Evolutionary conservation across 345 rosid genomes (phyloP).

Genomic region (Adansonia digitata): DNA sequence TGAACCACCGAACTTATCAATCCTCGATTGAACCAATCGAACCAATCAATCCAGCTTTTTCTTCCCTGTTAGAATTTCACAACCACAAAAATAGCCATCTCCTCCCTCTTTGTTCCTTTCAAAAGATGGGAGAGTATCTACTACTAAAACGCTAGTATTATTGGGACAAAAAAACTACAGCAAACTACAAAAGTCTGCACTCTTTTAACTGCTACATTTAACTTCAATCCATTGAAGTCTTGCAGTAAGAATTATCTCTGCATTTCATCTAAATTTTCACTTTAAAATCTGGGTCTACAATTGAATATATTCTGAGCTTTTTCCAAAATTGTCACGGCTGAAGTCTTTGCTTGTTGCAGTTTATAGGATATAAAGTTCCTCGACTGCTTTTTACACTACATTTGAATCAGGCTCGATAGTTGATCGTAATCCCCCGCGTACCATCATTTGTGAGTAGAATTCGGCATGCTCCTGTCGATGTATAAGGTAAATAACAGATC

Average conservation of each 20-base stretch:
- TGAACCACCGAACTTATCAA: too few species aligned
- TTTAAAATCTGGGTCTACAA: background rate
- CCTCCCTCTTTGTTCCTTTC: too few species aligned
- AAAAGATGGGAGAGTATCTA: background rate
- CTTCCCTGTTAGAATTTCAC: too few species aligned
- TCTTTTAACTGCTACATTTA: background rate
- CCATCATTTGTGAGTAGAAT: conserved; percentile 32
- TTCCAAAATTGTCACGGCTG: background rate
- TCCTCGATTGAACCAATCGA: too few species aligned
- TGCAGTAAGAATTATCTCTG: background rate
- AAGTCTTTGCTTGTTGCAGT: background rate
- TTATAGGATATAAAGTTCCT: background rate
- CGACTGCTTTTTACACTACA: background rate
- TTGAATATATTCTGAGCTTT: background rate
- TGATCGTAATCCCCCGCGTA: conserved; percentile 29
- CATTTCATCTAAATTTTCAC: background rate
- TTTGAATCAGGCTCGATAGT: conserved; percentile 26
- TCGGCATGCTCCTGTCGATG: conserved; percentile 29
- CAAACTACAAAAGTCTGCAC: background rate
- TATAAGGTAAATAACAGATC: background rate
- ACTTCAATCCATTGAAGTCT: background rate
- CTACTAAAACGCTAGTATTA: background rate
- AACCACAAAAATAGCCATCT: too few species aligned
- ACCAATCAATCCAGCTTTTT: too few species aligned
- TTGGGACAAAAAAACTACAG: background rate